Percentiles rank a stretch among this genome's conserved stretches.
phyloP scores from a whole-genome alignment of 352 stramenopile genomes.

The Globisporangium solare region DNA sequence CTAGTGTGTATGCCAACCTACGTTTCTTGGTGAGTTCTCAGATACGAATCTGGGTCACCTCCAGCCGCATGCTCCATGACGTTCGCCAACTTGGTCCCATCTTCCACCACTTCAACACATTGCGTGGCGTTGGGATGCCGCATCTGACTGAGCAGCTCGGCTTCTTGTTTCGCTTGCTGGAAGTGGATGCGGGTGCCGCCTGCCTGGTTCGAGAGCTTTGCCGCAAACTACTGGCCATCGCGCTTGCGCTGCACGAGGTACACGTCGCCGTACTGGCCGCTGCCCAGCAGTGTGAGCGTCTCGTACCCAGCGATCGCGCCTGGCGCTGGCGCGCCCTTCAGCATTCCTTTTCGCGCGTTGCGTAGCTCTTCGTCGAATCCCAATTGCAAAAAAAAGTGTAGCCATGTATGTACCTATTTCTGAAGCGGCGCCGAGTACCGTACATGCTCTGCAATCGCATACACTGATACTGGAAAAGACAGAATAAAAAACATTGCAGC shows the following conservation, averaged over 20 bases:
- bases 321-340: background rate
- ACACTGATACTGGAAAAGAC: too few species aligned
- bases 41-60: conserved; percentile 53
- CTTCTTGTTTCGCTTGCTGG: conserved; percentile 31
- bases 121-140: conserved; percentile 63
- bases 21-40: conserved; percentile 16
- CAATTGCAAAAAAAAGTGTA: conserved; percentile 8
- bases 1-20: conserved; percentile 8
- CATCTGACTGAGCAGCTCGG: conserved; percentile 39
- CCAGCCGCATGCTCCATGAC: conserved; percentile 75
- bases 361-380: too few species aligned
- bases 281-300: conserved; percentile 39
- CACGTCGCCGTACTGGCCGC: conserved; percentile 56
- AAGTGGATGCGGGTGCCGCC: conserved; percentile 3
- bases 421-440: background rate
- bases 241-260: conserved; percentile 31
- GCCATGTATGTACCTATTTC: conserved; percentile 11
- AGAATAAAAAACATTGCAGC: too few species aligned
- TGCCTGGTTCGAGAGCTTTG: conserved; percentile 34
- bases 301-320: conserved; percentile 37
- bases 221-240: conserved; percentile 41
- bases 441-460: too few species aligned
- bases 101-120: conserved; percentile 44
- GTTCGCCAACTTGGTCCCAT: conserved; percentile 18
- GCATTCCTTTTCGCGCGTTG: too few species aligned